Base-by-base conservation (phyloP, 805 yeast species). In the Candida tammaniensis region DNA sequence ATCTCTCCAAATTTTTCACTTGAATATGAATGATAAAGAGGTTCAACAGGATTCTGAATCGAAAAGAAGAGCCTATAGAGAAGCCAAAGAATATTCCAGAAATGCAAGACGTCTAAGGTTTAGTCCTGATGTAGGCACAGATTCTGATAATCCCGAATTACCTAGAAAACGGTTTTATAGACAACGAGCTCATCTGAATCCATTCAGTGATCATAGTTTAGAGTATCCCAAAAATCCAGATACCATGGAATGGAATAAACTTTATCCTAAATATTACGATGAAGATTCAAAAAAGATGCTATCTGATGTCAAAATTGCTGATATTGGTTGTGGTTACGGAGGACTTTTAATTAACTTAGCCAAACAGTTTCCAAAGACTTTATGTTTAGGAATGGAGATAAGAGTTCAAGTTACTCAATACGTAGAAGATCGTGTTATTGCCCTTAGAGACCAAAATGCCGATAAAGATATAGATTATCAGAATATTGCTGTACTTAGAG, bases 281-380 rank as follows among this genome's bases (percentile, higher is more conserved):
- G 64, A 61, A 26, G 51, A 51, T 2, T 57, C 66, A 1, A 59
- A 68, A 4, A 43, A 63, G 32, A 61, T 78, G 68, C 57, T 64
- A 9, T 66, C 70, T 31, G 50, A 70, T 17, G 95, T 88, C 14
- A 88, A 86, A 36, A 82, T 93, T 34, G 98, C 98, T 4, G 98
- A 93, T 56, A 77, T 93, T 39, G 98, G 98, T 7, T 93, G 98
- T 64, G 98, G 98, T 1, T 93, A 86, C 57, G 98, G 98, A 35
- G 98, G 98, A 0, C 69, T 93, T 39, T 58, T 86, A 48, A 79
- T 84, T 22, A 83, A 86, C 35, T 70, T 93, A 37, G 82, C 96
- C 4, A 83, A 88, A 4, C 77, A 65, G 36, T 82, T 85, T 43
- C 88, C 93, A 1, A 76, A 84, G 3, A 74, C 71, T 10, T 68